Conservation (phyloP, 2,329 filamentous ascomycete genomes). For the Cladobotryum mycophilum region DNA sequence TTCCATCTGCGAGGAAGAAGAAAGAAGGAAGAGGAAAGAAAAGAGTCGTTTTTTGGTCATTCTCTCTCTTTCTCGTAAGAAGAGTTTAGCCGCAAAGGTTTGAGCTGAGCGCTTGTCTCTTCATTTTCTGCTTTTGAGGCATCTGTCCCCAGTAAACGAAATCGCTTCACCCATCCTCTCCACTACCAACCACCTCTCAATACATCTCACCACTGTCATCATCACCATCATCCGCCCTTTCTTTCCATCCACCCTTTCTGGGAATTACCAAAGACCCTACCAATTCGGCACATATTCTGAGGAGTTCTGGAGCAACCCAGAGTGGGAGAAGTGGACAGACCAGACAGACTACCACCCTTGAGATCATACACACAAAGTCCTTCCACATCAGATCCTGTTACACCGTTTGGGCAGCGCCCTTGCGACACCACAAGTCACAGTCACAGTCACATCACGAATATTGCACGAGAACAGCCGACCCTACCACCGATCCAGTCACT, state of each 20-base stretch:
- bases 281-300: slow-evolving; percentile 18
- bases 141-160: slow-evolving; percentile 27
- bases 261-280: slow-evolving; percentile 7
- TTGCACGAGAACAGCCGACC: slow-evolving; percentile 37
- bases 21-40: not conserved
- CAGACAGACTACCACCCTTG: slow-evolving; percentile 17
- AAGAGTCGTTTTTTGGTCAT: not conserved
- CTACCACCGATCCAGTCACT: slow-evolving; percentile 41
- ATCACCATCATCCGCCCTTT: slow-evolving; percentile 26
- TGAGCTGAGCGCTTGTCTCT: slow-evolving; percentile 33
- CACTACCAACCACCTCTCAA: slow-evolving; percentile 6
- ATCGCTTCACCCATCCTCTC: slow-evolving; percentile 31
- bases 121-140: slow-evolving; percentile 31
- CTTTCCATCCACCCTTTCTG: slow-evolving; percentile 21
- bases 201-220: slow-evolving; percentile 20
- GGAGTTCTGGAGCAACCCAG: slow-evolving; percentile 27
- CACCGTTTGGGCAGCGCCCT: slow-evolving; percentile 28
- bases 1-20: no score
- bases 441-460: slow-evolving; percentile 34
- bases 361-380: slow-evolving; percentile 19
- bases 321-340: slow-evolving; percentile 19
- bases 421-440: slow-evolving; percentile 31
- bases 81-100: slow-evolving; percentile 22
- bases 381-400: slow-evolving; percentile 25
- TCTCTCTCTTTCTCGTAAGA: not conserved